Evolutionary conservation across 2,329 filamentous ascomycete species (phyloP), one percentile per base, ranked within the genome.

Genomic region (Sporothrix pallida): DNA sequence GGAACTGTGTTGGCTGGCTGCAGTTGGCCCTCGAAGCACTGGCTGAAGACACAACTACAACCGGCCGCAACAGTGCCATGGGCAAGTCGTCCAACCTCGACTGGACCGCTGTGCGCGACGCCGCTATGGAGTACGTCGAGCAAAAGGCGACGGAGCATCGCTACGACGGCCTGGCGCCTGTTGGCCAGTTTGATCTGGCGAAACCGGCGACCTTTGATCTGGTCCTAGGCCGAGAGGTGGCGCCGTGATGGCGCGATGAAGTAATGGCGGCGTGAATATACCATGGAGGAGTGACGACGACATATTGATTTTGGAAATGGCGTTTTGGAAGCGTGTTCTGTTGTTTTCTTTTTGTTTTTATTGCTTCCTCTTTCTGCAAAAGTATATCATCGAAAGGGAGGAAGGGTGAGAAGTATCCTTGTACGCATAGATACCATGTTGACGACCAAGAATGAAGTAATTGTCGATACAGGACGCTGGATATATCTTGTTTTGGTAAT

Each of bases 1-100:
- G 65, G 63, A 70, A 58, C 65, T 37, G 72, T 56, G 20, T 63
- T 54, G 65, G 52, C 54, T 73, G 72, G 72, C 23, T 73, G 44
- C 37, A 50, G 44, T 56, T 58, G 10, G 72, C 72, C 8, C 44
- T 70, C 44, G 42, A 44, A 13, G 42, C 42, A 10, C 63, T 68
- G 12, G 65, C 31, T 7, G 31, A 37, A 37, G 31, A 37, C 31
- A 5, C 4, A 1, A 37, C 31, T 37, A 7, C 44, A 8, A 17
- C 56, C 17, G 72, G 70, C 44, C 44, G 48, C 2, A 31, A 50
- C 52, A n/a, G 42, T 3, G 42, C 72, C 23, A 68, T 73, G 65
- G 65, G 63, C n/a, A 70, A 67, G 52, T 44, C 72, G 5, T 58
- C 63, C 7, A 70, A 70, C 26, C 20, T 56, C n/a, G 65, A 60